Percentiles rank a stretch among this genome's conserved stretches.
Evolutionary conservation across 345 rosid genomes (phyloP).

Genomic region (Tarenaya hassleriana): DNA sequence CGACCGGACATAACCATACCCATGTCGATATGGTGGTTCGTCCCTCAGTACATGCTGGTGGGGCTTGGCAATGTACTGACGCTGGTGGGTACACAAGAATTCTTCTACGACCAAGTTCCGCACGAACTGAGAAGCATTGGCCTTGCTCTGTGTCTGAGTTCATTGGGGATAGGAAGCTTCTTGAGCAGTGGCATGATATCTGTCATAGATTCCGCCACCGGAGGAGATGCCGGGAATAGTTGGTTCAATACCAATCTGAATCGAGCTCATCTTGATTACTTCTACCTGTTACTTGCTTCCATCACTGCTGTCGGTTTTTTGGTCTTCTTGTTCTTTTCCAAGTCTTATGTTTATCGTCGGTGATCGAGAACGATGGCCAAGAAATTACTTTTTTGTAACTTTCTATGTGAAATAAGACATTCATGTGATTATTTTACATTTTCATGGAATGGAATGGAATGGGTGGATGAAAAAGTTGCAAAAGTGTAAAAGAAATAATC

Average conservation of each 20-base stretch:
- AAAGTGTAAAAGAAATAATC: too few species aligned
- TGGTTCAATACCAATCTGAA: slow-evolving; percentile 79
- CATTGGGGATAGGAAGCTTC: slow-evolving; percentile 72
- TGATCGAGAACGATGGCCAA: too few species aligned
- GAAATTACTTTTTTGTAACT: too few species aligned
- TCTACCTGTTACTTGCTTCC: slow-evolving; percentile 66
- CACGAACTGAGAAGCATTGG: slow-evolving; percentile 70
- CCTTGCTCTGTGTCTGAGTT: slow-evolving; percentile 58
- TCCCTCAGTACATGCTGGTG: slow-evolving; percentile 60
- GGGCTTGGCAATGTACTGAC: slow-evolving; percentile 60
- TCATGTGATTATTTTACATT: too few species aligned
- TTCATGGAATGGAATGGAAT: too few species aligned
- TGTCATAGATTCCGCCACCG: slow-evolving; percentile 39
- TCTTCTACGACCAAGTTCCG: slow-evolving; percentile 90
- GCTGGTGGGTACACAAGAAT: slow-evolving; percentile 71
- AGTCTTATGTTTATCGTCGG: slow-evolving; percentile 38
- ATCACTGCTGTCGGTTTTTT: slow-evolving; percentile 31
- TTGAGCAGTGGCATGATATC: slow-evolving; percentile 53
- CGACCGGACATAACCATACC: slow-evolving; percentile 50
- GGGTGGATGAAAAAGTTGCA: too few species aligned
- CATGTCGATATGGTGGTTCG: slow-evolving; percentile 72
- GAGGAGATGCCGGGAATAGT: slow-evolving; percentile 26
- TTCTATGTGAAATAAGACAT: too few species aligned
- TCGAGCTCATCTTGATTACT: slow-evolving; percentile 51
- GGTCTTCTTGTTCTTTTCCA: slow-evolving; percentile 35